These are phyloP conservation scores for Penicillium brevicompactum DNA, from an alignment of 2,329 filamentous ascomycete genomes.

Conservation along the genomic window DNA sequence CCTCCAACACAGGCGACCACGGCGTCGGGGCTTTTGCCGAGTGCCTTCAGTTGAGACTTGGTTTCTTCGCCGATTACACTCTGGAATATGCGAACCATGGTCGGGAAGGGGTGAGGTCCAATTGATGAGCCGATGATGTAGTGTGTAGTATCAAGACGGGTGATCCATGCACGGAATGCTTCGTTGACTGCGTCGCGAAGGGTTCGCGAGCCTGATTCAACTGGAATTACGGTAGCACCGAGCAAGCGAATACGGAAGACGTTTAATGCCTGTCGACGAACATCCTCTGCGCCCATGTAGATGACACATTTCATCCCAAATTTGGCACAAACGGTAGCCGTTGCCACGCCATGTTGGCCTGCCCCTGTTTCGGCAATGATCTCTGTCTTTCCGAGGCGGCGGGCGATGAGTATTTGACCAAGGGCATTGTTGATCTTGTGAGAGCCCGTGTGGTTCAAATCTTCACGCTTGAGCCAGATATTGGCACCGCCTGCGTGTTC, in stretches of 20 bases:
- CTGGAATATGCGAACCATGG: slow-evolving; percentile 96
- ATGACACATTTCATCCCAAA: slow-evolving; percentile 98
- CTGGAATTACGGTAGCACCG: slow-evolving; percentile 87
- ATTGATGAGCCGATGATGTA: slow-evolving; percentile 99
- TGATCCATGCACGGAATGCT: slow-evolving; percentile 93
- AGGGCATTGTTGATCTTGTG: slow-evolving; percentile 99
- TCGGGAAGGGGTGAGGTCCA: slow-evolving; percentile 95
- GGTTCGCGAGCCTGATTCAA: slow-evolving; percentile 84
- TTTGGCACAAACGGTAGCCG: slow-evolving; percentile 95
- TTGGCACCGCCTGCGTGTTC: slow-evolving; percentile 88
- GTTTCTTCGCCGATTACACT: slow-evolving; percentile 95
- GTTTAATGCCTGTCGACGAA: slow-evolving; percentile 91
- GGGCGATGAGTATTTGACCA: slow-evolving; percentile 85
- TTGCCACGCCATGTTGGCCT: slow-evolving; percentile 96
- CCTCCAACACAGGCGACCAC: slow-evolving; percentile 97
- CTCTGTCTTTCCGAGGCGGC: slow-evolving; percentile 85
- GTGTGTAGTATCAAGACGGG: slow-evolving; percentile 88
- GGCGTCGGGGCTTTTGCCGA: slow-evolving; percentile 88
- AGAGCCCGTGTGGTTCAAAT: slow-evolving; percentile 94
- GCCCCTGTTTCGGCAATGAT: slow-evolving; percentile 98
- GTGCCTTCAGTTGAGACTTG: slow-evolving; percentile 83
- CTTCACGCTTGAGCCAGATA: slow-evolving; percentile 97
- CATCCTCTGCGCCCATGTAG: slow-evolving; percentile 98
- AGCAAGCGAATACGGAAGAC: slow-evolving; percentile 98
- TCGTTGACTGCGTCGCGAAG: slow-evolving; percentile 92